A percentile compares a stretch with the other conserved stretches of the same genome.
phyloP scores from a whole-genome alignment of 495 filamentous ascomycete species.

The Ramalina intermedia region DNA sequence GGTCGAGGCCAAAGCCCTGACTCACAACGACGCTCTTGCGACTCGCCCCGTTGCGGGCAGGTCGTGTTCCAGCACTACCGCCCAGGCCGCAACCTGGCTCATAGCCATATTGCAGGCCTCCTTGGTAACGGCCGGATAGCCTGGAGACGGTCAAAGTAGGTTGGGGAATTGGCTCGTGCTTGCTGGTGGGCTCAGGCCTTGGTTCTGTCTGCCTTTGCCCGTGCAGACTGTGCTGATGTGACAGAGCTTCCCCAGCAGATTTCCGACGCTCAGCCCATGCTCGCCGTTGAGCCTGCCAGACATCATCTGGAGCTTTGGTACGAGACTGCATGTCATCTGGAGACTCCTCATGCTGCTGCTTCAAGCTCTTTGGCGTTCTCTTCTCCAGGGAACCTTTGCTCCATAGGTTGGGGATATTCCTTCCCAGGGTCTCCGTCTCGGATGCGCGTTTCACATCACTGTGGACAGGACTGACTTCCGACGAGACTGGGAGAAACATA shows the following conservation, averaged over 20 bases:
- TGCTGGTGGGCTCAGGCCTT: not conserved
- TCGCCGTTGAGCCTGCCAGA: slow-evolving; percentile 8
- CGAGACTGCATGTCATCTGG: not conserved
- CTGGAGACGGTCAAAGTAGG: slow-evolving; percentile 3
- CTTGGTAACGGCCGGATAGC: slow-evolving; percentile 24
- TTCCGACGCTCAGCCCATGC: slow-evolving; percentile 13
- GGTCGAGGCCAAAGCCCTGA: slow-evolving; percentile 20
- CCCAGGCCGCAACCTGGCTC: slow-evolving; percentile 21
- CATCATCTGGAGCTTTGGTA: not conserved
- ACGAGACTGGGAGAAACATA: too few relatives aligned
- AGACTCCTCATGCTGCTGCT: not conserved
- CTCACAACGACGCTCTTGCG: slow-evolving; percentile 23
- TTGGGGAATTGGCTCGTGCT: not conserved
- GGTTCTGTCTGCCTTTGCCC: not conserved
- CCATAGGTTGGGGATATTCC: slow-evolving; percentile 4
- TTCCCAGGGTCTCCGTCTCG: too few relatives aligned
- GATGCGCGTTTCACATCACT: too few relatives aligned
- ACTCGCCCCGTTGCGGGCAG: slow-evolving; percentile 16
- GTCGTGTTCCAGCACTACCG: slow-evolving; percentile 29
- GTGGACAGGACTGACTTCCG: too few relatives aligned
- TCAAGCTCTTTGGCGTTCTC: not conserved
- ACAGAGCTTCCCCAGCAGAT: slow-evolving; percentile 14
- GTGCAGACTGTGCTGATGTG: not conserved
- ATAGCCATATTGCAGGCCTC: slow-evolving; percentile 29
- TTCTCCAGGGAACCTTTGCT: slow-evolving; percentile 10